Percentiles rank a stretch among this genome's conserved stretches.
Evolutionary conservation across 192 early-diverging fungal genomes (phyloP).

Genomic region (Physocladia obscura): DNA sequence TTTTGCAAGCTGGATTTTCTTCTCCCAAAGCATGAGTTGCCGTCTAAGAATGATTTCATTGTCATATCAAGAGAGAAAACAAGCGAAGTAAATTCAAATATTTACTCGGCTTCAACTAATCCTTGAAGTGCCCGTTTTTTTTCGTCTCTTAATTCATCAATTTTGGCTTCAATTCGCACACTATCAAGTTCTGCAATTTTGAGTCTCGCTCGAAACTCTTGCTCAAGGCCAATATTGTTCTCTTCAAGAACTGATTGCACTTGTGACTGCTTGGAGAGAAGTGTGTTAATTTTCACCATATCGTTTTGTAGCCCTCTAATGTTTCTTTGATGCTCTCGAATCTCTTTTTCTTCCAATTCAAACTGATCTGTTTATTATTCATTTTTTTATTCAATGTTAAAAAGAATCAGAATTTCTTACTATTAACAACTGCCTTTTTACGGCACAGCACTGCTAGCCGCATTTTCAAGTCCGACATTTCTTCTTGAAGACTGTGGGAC

Average conservation of each 20-base stretch:
- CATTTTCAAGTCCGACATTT: conserved; percentile 56
- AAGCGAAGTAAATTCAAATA: not conserved
- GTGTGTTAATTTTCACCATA: conserved; percentile 64
- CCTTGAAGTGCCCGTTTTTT: conserved; percentile 56
- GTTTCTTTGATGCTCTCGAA: conserved; percentile 53
- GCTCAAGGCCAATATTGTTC: conserved; percentile 57
- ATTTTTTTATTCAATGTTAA: not conserved
- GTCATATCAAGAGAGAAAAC: not conserved
- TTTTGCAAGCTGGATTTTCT: conserved; percentile 67
- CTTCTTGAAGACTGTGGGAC: conserved; percentile 45
- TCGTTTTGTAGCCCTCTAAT: conserved; percentile 58
- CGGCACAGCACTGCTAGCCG: conserved; percentile 51
- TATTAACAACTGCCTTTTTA: conserved; percentile 63
- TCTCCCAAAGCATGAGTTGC: conserved; percentile 68
- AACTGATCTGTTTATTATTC: conserved; percentile 41
- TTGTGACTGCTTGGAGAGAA: conserved; percentile 51
- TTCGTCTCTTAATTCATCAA: conserved; percentile 51
- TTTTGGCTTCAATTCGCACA: conserved; percentile 47
- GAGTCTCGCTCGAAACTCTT: conserved; percentile 55
- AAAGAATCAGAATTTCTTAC: conserved; percentile 38
- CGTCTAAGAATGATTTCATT: conserved; percentile 42
- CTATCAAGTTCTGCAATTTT: conserved; percentile 60
- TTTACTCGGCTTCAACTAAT: conserved; percentile 59
- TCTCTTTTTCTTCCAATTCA: conserved; percentile 57
- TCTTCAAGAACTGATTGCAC: conserved; percentile 56